Evolutionary conservation across 2,329 filamentous ascomycete genomes (phyloP), one percentile per base, ranked within the genome.

Genomic region (Amylocarpus encephaloides): DNA sequence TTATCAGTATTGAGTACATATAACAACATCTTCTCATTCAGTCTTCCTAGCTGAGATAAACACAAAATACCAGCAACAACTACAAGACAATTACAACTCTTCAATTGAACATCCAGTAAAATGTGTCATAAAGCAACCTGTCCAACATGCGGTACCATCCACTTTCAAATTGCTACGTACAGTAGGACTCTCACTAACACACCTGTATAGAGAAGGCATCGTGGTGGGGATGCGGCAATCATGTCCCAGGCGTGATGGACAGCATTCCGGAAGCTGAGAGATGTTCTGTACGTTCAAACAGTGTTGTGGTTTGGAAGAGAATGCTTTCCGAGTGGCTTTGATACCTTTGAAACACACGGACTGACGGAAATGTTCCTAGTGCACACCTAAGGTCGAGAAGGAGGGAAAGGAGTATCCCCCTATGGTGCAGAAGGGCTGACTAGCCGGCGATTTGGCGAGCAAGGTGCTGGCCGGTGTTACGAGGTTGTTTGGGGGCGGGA

Each of bases 121-220:
- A 79, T 79, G 76, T 79, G 76, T 64, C 72, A 71, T 57, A 71
- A 72, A 67, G 67, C 73, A 38, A 69, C 68, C 46, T 79, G 76
- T 64, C 60, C 66, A 40, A 74, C 65, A 30, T 79, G 76, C 66
- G 64, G 75, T 77, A 71, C n/a, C 30, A 38, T 19, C 13, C 36
- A 33, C 36, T 19, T 41, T 11, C 19, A 22, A 3, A 41, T 45
- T 40, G 7, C 6, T 19, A 22, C 38, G n/a, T 29, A 42, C 30
- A 15, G 46, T 19, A n/a, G 40, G 10, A 10, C 18, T n/a, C 7
- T 22, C 16, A 39, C 30, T 34, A 51, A 54, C 35, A 48, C 46
- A 15, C 43, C 34, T 36, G 2, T 9, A 49, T 51, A 74, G 75
- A 73, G 44, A 78, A 78, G 54, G 57, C 67, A 32, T 74, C 75